These are phyloP conservation scores for Monilinia fructicola DNA, from an alignment of 2,329 filamentous ascomycete genomes.

Conservation along the genomic window DNA sequence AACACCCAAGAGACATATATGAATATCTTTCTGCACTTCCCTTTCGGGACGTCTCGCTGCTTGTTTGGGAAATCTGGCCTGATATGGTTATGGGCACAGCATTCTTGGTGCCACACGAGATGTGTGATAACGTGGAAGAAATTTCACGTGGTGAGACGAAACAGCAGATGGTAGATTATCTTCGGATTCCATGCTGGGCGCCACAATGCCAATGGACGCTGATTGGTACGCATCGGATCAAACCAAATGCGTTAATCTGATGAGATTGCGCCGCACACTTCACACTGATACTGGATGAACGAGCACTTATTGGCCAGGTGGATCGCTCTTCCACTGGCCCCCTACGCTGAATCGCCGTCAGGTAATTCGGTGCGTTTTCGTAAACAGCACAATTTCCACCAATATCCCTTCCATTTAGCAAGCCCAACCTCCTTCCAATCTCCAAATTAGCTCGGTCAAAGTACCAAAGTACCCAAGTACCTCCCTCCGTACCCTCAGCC, in stretches of 20 bases:
- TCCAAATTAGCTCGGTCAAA: not conserved
- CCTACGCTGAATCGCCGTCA: not conserved
- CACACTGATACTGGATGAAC: not conserved
- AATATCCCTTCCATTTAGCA: not conserved
- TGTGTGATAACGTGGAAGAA: slow-evolving; percentile 20
- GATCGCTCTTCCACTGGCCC: not conserved
- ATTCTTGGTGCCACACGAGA: not conserved
- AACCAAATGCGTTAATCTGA: slow-evolving; percentile 2
- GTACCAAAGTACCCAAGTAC: not conserved
- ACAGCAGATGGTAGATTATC: not conserved
- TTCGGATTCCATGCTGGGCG: slow-evolving; percentile 9
- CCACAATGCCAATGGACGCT: not conserved
- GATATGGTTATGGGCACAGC: not conserved
- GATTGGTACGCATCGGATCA: not conserved
- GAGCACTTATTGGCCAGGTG: not conserved
- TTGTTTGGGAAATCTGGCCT: not conserved
- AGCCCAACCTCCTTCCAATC: not conserved
- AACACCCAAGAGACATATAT: slow-evolving; percentile 5
- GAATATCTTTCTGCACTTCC: not conserved
- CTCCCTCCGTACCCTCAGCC: not conserved
- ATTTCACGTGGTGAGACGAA: slow-evolving; percentile 15
- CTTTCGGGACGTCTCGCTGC: not conserved
- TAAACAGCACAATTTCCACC: not conserved
- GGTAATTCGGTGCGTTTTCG: not conserved
- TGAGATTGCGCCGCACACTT: slow-evolving; percentile 13